Percentiles rank a stretch among this genome's conserved stretches.
Evolutionary conservation across 192 early-diverging fungal species (phyloP).

Genomic region (Backusella parvicylindrica): DNA sequence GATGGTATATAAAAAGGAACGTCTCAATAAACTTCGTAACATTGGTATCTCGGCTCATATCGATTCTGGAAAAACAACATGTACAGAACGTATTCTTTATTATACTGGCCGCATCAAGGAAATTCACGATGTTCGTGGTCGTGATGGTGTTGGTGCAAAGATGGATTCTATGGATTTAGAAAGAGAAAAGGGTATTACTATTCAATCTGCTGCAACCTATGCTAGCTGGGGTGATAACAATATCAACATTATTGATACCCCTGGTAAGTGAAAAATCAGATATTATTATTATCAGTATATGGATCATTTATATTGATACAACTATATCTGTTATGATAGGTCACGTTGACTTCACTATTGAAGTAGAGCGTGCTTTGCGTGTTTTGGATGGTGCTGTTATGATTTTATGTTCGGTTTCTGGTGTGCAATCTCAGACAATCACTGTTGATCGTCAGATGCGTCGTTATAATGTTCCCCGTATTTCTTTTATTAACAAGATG

Average conservation of each 20-base stretch:
- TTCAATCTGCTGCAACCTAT: slow-evolving; percentile 86
- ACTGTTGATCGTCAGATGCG: slow-evolving; percentile 91
- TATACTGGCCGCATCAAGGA: slow-evolving; percentile 87
- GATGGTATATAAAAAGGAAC: slow-evolving; percentile 28
- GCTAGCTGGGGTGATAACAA: slow-evolving; percentile 76
- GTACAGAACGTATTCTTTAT: slow-evolving; percentile 80
- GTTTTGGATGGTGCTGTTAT: slow-evolving; percentile 86
- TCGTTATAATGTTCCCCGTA: slow-evolving; percentile 82
- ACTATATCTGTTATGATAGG: no score
- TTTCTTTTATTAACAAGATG: slow-evolving; percentile 91
- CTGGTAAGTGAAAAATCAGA: slow-evolving; percentile 49
- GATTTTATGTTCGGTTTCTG: slow-evolving; percentile 80
- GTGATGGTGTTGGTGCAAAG: slow-evolving; percentile 91
- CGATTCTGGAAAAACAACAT: slow-evolving; percentile 85
- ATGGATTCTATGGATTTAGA: slow-evolving; percentile 99
- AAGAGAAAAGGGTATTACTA: slow-evolving; percentile 91
- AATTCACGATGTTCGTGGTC: slow-evolving; percentile 86
- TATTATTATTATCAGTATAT: no score
- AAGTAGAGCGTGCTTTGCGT: slow-evolving; percentile 83
- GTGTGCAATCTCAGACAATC: slow-evolving; percentile 86
- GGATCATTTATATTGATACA: no score
- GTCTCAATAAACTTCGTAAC: slow-evolving; percentile 69
- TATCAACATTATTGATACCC: slow-evolving; percentile 87
- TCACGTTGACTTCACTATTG: slow-evolving; percentile 88
- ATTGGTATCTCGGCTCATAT: slow-evolving; percentile 90